A percentile compares a stretch with the other conserved stretches of the same genome.
Conservation (phyloP, 108 stramenopile genomes). For the Ochromonas danica region DNA sequence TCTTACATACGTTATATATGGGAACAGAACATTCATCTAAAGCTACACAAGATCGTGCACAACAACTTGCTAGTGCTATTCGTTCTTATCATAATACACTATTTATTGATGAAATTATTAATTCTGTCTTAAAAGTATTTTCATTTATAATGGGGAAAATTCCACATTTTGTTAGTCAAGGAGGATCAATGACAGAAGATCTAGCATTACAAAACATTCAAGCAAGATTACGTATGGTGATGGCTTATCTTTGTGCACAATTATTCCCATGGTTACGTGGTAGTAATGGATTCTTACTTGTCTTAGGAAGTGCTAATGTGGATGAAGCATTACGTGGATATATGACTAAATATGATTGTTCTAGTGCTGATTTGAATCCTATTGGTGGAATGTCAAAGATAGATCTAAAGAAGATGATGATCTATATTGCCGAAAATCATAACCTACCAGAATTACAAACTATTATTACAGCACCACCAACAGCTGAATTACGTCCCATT, state of each 20-base stretch:
- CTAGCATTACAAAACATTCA: conserved; percentile 98
- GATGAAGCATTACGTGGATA: conserved; percentile 97
- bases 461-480: neutral
- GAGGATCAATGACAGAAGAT: conserved; percentile 85
- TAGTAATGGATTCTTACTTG: conserved; percentile 79
- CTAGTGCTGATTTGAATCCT: conserved; percentile 94
- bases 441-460: neutral
- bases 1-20: conserved; percentile 93
- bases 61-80: conserved; percentile 74
- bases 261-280: conserved; percentile 89
- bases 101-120: conserved; percentile 83
- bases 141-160: conserved; percentile 53
- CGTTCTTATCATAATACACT: conserved; percentile 85
- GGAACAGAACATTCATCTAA: conserved; percentile 84
- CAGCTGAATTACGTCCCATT: conserved; percentile 83
- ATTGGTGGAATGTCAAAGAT: conserved; percentile 94
- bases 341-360: conserved; percentile 99
- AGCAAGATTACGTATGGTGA: conserved; percentile 93
- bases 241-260: conserved; percentile 92
- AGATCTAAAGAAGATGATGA: conserved; percentile 55
- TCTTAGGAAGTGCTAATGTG: conserved; percentile 94
- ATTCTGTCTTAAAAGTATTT: conserved; percentile 79
- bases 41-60: conserved; percentile 72
- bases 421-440: conserved; percentile 22
- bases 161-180: conserved; percentile 72